A percentile compares a stretch with the other conserved stretches of the same genome.
These are phyloP conservation scores for Trichomonascaceae sp. DNA, from an alignment of 1,139 yeast species.

Conservation along the genomic window DNA sequence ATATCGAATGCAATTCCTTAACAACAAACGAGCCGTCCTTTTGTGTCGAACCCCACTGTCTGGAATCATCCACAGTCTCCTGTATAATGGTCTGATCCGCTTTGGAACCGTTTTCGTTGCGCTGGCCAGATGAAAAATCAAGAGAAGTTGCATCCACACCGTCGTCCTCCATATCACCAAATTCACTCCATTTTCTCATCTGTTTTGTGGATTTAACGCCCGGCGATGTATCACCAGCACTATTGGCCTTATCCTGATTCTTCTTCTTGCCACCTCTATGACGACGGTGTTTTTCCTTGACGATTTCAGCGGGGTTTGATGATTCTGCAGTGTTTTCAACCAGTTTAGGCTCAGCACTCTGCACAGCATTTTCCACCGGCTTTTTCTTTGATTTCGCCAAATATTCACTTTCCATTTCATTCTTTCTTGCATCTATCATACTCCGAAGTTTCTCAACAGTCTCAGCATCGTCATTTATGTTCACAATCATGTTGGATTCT, in stretches of 20 bases:
- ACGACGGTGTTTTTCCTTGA: constrained; percentile 3
- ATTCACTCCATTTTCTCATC: constrained; percentile 43
- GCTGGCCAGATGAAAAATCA: constrained; percentile 42
- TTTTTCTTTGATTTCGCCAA: neutral
- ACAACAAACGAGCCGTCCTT: constrained; percentile 47
- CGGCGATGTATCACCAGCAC: neutral
- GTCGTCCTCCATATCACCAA: constrained; percentile 43
- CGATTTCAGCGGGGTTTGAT: constrained; percentile 3
- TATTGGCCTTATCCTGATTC: constrained; percentile 1
- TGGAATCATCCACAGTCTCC: constrained; percentile 37
- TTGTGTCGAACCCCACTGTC: constrained; percentile 44
- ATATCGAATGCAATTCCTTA: constrained; percentile 42
- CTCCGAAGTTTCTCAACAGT: constrained; percentile 28
- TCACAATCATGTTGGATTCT: constrained; percentile 9
- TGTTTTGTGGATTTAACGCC: constrained; percentile 31
- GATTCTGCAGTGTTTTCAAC: constrained; percentile 1
- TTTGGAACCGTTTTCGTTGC: constrained; percentile 23
- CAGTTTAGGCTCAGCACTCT: neutral
- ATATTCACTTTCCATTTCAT: constrained; percentile 20
- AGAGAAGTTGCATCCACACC: constrained; percentile 34
- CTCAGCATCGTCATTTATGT: constrained; percentile 17
- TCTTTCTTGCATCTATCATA: constrained; percentile 31
- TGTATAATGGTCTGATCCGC: constrained; percentile 29
- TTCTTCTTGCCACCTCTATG: constrained; percentile 8
- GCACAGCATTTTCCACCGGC: neutral